Conservation (phyloP, 2,329 filamentous ascomycete genomes). For the Hypomyces perniciosus region DNA sequence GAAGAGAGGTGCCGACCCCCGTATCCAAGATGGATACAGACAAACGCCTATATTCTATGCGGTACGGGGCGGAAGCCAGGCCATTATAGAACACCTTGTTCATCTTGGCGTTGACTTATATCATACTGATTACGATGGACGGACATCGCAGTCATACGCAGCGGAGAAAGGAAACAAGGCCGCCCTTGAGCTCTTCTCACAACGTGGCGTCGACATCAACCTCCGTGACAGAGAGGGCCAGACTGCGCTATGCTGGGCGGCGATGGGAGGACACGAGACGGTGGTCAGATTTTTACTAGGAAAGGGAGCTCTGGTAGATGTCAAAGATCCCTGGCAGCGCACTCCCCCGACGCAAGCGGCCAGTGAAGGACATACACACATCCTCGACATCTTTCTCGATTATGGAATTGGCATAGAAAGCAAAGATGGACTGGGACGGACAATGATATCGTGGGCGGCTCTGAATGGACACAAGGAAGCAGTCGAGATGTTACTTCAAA, state of each 20-base stretch:
- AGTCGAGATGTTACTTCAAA: background rate
- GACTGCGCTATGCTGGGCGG: conserved; percentile 6
- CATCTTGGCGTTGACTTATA: background rate
- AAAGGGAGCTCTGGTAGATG: background rate
- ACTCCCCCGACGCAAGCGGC: conserved; percentile 3
- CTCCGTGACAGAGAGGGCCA: background rate
- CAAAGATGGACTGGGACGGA: background rate
- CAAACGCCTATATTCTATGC: conserved; percentile 4
- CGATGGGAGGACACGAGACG: background rate
- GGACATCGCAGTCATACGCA: background rate
- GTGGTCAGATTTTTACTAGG: conserved; percentile 1
- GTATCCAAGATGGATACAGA: background rate
- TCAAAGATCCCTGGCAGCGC: background rate
- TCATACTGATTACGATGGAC: background rate
- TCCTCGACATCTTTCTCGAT: conserved; percentile 1
- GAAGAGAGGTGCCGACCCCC: background rate
- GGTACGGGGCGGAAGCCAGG: background rate
- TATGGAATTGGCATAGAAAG: background rate
- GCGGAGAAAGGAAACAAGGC: background rate
- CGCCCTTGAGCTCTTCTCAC: background rate
- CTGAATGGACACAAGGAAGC: background rate
- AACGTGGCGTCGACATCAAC: conserved; percentile 1
- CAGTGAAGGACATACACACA: background rate
- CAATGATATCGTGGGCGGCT: conserved; percentile 5
- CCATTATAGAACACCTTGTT: background rate